phyloP scores from a whole-genome alignment of 2,329 filamentous ascomycete species.

The Scedosporium aurantiacum region DNA sequence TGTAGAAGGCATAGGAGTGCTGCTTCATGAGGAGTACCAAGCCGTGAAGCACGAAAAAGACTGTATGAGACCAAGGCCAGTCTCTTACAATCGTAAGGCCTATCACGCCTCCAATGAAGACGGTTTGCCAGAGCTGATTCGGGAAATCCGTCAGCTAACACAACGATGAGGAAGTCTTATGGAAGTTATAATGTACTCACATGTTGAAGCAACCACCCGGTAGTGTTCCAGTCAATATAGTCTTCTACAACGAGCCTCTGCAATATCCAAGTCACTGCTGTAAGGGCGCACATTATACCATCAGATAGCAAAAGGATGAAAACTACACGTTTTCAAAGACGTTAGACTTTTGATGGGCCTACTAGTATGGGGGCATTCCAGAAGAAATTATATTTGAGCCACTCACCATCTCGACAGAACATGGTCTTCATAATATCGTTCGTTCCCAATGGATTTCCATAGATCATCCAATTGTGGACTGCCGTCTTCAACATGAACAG shows the following conservation, averaged over 20 bases:
- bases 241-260: slow-evolving; percentile 49
- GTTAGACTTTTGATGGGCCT: not conserved
- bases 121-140: slow-evolving; percentile 53
- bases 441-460: slow-evolving; percentile 57
- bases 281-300: slow-evolving; percentile 55
- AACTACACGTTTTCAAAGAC: slow-evolving; percentile 20
- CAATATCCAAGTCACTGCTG: slow-evolving; percentile 53
- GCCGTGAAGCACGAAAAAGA: slow-evolving; percentile 65
- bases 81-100: slow-evolving; percentile 58
- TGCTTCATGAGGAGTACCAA: slow-evolving; percentile 76
- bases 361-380: too few species aligned
- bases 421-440: slow-evolving; percentile 65
- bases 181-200: slow-evolving; percentile 16
- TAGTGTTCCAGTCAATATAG: slow-evolving; percentile 54
- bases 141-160: not conserved
- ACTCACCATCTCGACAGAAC: slow-evolving; percentile 38
- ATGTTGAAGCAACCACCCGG: slow-evolving; percentile 66
- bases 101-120: slow-evolving; percentile 51
- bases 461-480: slow-evolving; percentile 55
- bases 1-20: slow-evolving; percentile 70
- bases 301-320: slow-evolving; percentile 51
- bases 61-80: slow-evolving; percentile 76
- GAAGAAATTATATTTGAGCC: not conserved
- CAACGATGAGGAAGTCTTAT: slow-evolving; percentile 13
- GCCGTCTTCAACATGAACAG: slow-evolving; percentile 57